Conservation (phyloP, 352 stramenopile species). For the Stramenopiles sp. region DNA sequence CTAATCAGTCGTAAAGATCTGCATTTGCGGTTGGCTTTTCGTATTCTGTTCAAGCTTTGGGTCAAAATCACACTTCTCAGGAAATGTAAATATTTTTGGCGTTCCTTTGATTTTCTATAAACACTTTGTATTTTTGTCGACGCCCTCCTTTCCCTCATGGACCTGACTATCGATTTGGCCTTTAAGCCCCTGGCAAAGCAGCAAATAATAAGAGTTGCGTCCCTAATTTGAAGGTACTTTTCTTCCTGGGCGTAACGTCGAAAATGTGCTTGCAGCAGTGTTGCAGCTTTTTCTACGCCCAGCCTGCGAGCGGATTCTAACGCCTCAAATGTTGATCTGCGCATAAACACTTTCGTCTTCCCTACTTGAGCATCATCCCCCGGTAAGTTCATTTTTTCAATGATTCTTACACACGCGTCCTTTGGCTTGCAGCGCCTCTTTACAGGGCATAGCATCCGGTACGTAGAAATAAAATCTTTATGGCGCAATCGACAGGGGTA, state of each 20-base stretch:
- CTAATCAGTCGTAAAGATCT: not conserved
- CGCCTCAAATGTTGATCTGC: not conserved
- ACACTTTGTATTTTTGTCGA: not conserved
- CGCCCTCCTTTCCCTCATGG: not conserved
- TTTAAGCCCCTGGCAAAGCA: not conserved
- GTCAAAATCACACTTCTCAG: not conserved
- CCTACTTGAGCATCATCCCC: conserved; percentile 2
- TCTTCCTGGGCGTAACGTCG: not conserved
- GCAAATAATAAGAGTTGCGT: not conserved
- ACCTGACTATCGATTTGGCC: not conserved
- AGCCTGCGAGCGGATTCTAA: not conserved
- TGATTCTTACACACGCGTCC: not conserved
- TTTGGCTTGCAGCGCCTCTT: not conserved
- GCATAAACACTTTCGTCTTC: conserved; percentile 7
- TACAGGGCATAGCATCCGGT: conserved; percentile 21
- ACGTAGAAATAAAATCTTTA: conserved; percentile 52
- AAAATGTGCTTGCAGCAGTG: not conserved
- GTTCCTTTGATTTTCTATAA: not conserved
- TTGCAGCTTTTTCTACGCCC: not conserved
- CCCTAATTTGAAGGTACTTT: not conserved
- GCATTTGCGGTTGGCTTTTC: not conserved
- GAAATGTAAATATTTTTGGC: not conserved
- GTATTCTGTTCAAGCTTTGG: not conserved
- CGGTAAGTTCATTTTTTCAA: not conserved
- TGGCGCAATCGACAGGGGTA: conserved; percentile 83